A percentile compares a stretch with the other conserved stretches of the same genome.
Conservation (phyloP, 1,284 basidiomycete species). For the Porogramme epimiltina region DNA sequence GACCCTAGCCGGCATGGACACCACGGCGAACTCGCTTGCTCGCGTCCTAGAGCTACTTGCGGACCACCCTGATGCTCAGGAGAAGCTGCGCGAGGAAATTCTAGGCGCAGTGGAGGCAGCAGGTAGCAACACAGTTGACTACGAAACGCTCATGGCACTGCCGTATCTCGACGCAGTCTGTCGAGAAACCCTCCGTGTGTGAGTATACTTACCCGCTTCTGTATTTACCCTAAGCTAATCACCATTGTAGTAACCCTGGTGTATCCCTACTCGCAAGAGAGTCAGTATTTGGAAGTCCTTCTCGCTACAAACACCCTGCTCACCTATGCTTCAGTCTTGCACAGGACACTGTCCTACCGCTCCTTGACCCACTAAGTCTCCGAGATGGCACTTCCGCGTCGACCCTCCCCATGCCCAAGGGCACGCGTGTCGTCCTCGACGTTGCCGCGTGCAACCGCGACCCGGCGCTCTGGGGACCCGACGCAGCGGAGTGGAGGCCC, state of each 20-base stretch:
- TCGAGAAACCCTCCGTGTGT: conserved; percentile 27
- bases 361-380: too few relatives aligned
- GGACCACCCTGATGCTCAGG: too few relatives aligned
- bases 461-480: conserved; percentile 54
- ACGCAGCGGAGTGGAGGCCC: conserved; percentile 50
- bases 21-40: conserved; percentile 22
- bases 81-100: conserved; percentile 23
- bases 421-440: conserved; percentile 47
- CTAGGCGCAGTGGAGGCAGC: conserved; percentile 11
- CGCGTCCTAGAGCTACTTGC: conserved; percentile 21
- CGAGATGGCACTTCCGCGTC: conserved; percentile 34
- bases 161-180: conserved; percentile 26
- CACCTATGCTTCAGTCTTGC: too few relatives aligned
- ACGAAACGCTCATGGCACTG: conserved; percentile 21
- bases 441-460: conserved; percentile 44
- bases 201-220: too few relatives aligned
- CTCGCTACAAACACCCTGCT: too few relatives aligned
- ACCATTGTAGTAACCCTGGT: too few relatives aligned
- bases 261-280: too few relatives aligned
- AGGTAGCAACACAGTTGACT: conserved; percentile 17
- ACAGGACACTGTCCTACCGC: too few relatives aligned
- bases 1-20: too few relatives aligned
- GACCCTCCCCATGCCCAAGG: conserved; percentile 42
- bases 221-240: too few relatives aligned
- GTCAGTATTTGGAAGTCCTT: too few relatives aligned